Percentiles rank a stretch among this genome's conserved stretches.
phyloP scores from a whole-genome alignment of 176 grass and related monocot genomes.

The Miscanthus lutarioriparius region DNA sequence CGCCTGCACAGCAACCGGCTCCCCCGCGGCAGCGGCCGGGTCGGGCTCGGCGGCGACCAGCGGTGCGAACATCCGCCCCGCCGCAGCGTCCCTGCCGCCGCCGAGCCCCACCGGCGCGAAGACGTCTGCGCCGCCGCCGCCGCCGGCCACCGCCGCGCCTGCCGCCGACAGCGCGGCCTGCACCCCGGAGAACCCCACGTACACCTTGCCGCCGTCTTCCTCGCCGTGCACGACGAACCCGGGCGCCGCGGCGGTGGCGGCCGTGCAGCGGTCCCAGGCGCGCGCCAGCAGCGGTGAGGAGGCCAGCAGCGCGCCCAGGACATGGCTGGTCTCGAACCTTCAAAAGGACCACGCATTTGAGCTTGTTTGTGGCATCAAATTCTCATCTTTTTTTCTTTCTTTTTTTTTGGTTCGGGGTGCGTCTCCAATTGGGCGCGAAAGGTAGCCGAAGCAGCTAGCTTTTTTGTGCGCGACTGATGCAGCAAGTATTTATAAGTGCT shows the following conservation, averaged over 20 bases:
- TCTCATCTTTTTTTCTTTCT: background rate
- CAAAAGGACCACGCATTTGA: slow-evolving; percentile 32
- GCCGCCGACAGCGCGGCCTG: slow-evolving; percentile 38
- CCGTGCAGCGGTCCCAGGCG: slow-evolving; percentile 68
- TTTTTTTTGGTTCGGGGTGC: background rate
- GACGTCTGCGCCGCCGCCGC: slow-evolving; percentile 36
- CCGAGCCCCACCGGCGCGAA: slow-evolving; percentile 46
- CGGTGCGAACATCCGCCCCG: slow-evolving; percentile 54
- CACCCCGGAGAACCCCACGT: slow-evolving; percentile 71
- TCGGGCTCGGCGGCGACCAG: slow-evolving; percentile 57
- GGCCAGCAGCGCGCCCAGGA: slow-evolving; percentile 80
- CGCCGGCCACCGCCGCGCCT: slow-evolving; percentile 6
- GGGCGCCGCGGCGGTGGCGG: slow-evolving; percentile 33
- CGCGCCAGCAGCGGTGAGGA: slow-evolving; percentile 77
- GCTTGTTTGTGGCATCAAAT: background rate
- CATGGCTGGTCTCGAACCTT: slow-evolving; percentile 97
- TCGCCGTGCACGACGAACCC: slow-evolving; percentile 36
- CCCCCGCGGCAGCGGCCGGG: slow-evolving; percentile 12
- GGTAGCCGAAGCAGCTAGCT: background rate
- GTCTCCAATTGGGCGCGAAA: slow-evolving; percentile 27
- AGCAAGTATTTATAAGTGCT: slow-evolving; percentile 18
- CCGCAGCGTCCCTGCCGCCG: background rate
- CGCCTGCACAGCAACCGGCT: slow-evolving; percentile 69
- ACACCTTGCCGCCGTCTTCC: slow-evolving; percentile 37
- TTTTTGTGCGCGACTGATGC: slow-evolving; percentile 23